Conservation (phyloP, 345 rosid species). For the Dovyalis caffra region DNA sequence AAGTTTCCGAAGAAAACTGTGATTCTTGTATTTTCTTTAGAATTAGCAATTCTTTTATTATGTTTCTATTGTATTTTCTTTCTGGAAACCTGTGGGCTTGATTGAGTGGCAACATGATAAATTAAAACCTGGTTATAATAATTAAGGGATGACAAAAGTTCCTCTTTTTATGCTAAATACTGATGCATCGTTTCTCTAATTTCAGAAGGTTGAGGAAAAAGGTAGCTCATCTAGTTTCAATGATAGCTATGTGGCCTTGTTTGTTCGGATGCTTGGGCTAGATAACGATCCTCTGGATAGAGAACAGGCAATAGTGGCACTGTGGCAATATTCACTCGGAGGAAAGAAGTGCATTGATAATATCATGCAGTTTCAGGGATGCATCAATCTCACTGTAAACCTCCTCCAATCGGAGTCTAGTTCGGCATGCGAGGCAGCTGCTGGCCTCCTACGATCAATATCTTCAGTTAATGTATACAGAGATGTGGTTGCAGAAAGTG, state of each 20-base stretch:
- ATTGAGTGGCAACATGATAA: not conserved
- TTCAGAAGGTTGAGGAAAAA: constrained; percentile 43
- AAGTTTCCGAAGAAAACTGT: not conserved
- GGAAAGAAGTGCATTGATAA: constrained; percentile 80
- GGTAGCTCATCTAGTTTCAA: constrained; percentile 46
- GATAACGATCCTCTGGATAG: constrained; percentile 80
- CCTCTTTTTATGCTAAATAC: constrained; percentile 11
- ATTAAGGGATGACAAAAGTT: not conserved
- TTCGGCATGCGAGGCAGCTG: constrained; percentile 74
- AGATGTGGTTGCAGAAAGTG: constrained; percentile 74
- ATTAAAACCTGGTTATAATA: not conserved
- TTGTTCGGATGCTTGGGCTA: constrained; percentile 86
- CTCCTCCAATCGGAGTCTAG: constrained; percentile 71
- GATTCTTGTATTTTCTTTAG: not conserved
- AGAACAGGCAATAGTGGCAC: constrained; percentile 70
- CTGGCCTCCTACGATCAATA: constrained; percentile 71
- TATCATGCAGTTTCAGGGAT: constrained; percentile 74
- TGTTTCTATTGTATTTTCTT: not conserved
- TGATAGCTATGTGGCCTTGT: constrained; percentile 64
- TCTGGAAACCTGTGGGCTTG: not conserved
- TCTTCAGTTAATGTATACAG: constrained; percentile 67
- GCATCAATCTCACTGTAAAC: constrained; percentile 63
- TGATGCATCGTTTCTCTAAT: constrained; percentile 24
- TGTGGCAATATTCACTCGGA: constrained; percentile 79
- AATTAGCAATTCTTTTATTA: not conserved